These are phyloP conservation scores for Citrus inodora DNA, from an alignment of 345 rosid species.

Conservation along the genomic window DNA sequence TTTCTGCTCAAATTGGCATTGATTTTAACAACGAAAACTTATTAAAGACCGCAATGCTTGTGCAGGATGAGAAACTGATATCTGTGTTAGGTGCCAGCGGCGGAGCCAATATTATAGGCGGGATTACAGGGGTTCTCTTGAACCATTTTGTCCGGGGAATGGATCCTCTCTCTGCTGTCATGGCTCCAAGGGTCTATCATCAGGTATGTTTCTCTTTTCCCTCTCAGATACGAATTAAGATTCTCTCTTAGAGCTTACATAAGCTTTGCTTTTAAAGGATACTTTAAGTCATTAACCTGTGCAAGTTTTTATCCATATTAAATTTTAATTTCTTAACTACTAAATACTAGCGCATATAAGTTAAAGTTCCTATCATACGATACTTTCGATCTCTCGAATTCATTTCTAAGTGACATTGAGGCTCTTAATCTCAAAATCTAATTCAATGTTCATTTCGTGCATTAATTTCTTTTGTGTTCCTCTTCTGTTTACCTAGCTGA, in stretches of 20 bases:
- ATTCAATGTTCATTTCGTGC: not conserved
- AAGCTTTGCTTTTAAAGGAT: too few species aligned
- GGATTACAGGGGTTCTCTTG: conserved; percentile 46
- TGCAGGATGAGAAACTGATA: conserved; percentile 48
- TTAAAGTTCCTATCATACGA: too few species aligned
- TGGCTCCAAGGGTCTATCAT: conserved; percentile 64
- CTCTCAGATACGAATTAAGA: too few species aligned
- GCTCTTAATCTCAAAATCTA: not conserved
- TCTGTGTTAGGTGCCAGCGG: conserved; percentile 67
- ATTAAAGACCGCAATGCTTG: not conserved
- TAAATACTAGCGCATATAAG: too few species aligned
- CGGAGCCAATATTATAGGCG: conserved; percentile 53
- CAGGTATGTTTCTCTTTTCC: conserved; percentile 29
- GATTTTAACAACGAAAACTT: not conserved
- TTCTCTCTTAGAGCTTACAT: too few species aligned
- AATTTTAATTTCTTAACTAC: too few species aligned
- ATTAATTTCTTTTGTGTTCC: not conserved
- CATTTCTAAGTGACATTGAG: too few species aligned
- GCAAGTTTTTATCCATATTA: too few species aligned
- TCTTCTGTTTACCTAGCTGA: conserved; percentile 28
- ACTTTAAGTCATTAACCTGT: too few species aligned
- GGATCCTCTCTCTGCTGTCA: conserved; percentile 56
- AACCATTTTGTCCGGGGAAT: conserved; percentile 48
- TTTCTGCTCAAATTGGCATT: not conserved
- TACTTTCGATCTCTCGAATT: too few species aligned